Evolutionary conservation across 352 stramenopile genomes (phyloP).

Genomic region (Phytophthora constricta): DNA sequence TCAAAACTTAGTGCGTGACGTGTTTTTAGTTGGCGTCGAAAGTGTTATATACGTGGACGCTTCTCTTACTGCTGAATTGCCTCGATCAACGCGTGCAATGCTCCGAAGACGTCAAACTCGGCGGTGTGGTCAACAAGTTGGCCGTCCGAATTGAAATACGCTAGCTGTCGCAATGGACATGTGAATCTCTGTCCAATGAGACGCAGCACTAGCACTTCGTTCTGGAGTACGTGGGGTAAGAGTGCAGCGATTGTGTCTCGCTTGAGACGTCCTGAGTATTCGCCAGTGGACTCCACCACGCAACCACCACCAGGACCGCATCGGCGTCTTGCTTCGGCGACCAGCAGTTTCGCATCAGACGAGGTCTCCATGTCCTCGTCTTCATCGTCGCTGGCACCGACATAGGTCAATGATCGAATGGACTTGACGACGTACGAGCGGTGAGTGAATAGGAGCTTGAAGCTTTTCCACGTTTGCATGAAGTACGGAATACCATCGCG

Average conservation of each 20-base stretch:
- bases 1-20: too few species aligned
- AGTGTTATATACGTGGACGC: too few species aligned
- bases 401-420: slow-evolving; percentile 17
- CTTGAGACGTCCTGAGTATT: slow-evolving; percentile 20
- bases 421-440: slow-evolving; percentile 19
- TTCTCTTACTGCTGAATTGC: neutral
- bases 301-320: slow-evolving; percentile 10
- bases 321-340: neutral
- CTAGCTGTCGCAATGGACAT: slow-evolving; percentile 24
- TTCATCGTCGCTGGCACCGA: neutral
- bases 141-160: slow-evolving; percentile 32
- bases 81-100: slow-evolving; percentile 11
- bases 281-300: slow-evolving; percentile 21
- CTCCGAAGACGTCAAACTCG: slow-evolving; percentile 33
- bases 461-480: slow-evolving; percentile 39
- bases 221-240: slow-evolving; percentile 1
- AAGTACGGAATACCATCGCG: slow-evolving; percentile 24
- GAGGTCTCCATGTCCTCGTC: neutral
- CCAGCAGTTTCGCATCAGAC: neutral
- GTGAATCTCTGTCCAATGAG: slow-evolving; percentile 15
- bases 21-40: too few species aligned
- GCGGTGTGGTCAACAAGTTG: slow-evolving; percentile 33
- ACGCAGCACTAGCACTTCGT: slow-evolving; percentile 5
- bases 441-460: slow-evolving; percentile 38
- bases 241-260: slow-evolving; percentile 11